phyloP scores from a whole-genome alignment of 345 rosid genomes.

The Eucalyptus curtisii region DNA sequence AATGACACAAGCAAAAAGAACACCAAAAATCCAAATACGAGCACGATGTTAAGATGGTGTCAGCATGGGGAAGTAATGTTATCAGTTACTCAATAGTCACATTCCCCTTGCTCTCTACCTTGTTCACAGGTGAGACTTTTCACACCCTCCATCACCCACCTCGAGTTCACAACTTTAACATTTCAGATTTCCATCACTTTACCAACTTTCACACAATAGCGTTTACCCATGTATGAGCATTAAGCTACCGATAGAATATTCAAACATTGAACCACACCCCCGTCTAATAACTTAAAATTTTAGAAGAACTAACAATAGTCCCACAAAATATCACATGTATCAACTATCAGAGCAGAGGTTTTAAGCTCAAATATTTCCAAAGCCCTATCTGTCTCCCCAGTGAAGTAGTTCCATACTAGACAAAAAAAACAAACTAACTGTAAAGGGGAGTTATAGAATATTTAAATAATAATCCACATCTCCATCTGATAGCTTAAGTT shows the following conservation, averaged over 20 bases:
- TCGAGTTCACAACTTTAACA: not conserved
- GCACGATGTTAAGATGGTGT: not conserved
- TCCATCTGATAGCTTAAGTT: too few relatives aligned
- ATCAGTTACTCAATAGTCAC: not conserved
- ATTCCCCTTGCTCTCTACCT: not conserved
- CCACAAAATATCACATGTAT: too few relatives aligned
- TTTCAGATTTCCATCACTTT: not conserved
- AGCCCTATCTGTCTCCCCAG: too few relatives aligned
- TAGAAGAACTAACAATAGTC: accelerated
- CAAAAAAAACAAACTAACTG: accelerated
- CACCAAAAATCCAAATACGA: not conserved
- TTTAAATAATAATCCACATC: too few relatives aligned
- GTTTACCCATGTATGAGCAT: not conserved
- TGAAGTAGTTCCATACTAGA: too few relatives aligned
- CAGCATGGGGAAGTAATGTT: not conserved
- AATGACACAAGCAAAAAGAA: not conserved
- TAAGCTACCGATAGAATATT: not conserved
- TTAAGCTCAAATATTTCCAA: too few relatives aligned
- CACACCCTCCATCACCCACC: not conserved
- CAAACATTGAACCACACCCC: too few relatives aligned
- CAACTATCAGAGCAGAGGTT: too few relatives aligned
- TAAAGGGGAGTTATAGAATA: too few relatives aligned
- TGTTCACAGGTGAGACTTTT: not conserved
- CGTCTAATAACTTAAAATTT: too few relatives aligned
- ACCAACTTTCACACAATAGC: not conserved